Evolutionary conservation across 305 asterid genomes (phyloP), one percentile per base, ranked within the genome.

Genomic region (Fraxinus latifolia): DNA sequence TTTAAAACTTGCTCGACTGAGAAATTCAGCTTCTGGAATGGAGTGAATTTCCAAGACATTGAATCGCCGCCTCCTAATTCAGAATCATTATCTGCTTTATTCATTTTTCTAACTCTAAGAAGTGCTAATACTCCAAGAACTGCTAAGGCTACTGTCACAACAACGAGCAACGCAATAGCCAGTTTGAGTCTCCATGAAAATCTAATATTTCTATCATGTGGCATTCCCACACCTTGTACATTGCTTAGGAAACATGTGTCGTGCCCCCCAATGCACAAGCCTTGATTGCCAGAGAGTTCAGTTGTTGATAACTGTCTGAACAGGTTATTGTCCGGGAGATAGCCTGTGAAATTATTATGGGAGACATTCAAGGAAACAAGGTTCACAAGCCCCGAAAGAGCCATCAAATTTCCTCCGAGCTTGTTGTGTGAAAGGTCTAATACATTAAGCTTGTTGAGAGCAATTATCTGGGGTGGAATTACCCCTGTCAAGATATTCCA

Each of bases 281-380:
- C 95, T 58, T 77, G 81, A 72, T 95, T 95, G 15, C 98, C 98
- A 3, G 88, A 88, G 29, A 95, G 44, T 76, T 93, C 98, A 0
- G 84, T 68, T 0, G 87, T 81, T 1, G 97, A 89, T 72, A 95
- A 73, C 87, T 93, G 98, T 75, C 95, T 82, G 89, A 95, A 95
- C 42, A 95, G 85, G 85, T 92, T 92, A 36, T 84, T 93, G 36
- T 93, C 97, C 0, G 98, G 98, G 50, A 93, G 93, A 80, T 82
- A 92, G 27, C 98, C 98, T 0, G 95, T 84, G 90, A 95, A 95
- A 44, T 93, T 91, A 86, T 95, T 95, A 89, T 89, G 87, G 2
- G 98, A 95, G 33, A 93, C 74, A 29, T 95, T 95, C 83, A 93
- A 79, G 4, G 96, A 92, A 4, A 95, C 96, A 9, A 95, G 94